Conservation (phyloP, 352 stramenopile species). For the Phytopythium cucurbitacearum region DNA sequence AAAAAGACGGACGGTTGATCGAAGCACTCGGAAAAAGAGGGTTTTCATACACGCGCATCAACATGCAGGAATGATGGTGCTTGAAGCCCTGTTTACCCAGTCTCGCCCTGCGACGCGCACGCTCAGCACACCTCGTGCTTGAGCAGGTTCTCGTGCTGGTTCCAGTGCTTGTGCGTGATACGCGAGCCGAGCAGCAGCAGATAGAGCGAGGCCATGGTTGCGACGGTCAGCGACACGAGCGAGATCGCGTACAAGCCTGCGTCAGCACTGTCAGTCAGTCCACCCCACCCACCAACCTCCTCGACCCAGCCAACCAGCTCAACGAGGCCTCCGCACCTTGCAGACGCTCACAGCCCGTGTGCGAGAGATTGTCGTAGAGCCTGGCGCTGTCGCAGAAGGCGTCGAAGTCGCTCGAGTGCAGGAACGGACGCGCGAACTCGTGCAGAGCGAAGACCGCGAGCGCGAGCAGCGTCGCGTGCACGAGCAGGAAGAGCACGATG, state of each 20-base stretch:
- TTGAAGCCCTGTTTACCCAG: too few relatives aligned
- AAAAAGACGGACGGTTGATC: too few relatives aligned
- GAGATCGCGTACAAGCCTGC: constrained; percentile 39
- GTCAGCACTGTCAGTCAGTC: background rate
- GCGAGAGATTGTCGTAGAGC: constrained; percentile 36
- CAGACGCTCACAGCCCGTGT: constrained; percentile 35
- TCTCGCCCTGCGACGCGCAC: background rate
- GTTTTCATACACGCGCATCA: too few relatives aligned
- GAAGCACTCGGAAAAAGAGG: too few relatives aligned
- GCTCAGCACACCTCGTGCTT: constrained; percentile 22
- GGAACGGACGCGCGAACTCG: constrained; percentile 32
- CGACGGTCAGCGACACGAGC: constrained; percentile 32
- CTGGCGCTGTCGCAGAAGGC: constrained; percentile 23
- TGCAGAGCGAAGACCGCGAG: constrained; percentile 36
- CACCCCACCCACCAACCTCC: background rate
- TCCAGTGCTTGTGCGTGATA: constrained; percentile 44
- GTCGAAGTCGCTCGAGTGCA: constrained; percentile 22
- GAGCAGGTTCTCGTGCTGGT: constrained; percentile 23
- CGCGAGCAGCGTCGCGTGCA: constrained; percentile 29
- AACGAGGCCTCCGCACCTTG: constrained; percentile 18
- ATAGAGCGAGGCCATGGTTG: constrained; percentile 32
- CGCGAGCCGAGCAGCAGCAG: constrained; percentile 35
- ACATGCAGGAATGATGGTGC: background rate
- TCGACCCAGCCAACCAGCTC: background rate
- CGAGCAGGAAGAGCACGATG: constrained; percentile 37